phyloP scores from a whole-genome alignment of 495 filamentous ascomycete species.

The Podospora anserina region DNA sequence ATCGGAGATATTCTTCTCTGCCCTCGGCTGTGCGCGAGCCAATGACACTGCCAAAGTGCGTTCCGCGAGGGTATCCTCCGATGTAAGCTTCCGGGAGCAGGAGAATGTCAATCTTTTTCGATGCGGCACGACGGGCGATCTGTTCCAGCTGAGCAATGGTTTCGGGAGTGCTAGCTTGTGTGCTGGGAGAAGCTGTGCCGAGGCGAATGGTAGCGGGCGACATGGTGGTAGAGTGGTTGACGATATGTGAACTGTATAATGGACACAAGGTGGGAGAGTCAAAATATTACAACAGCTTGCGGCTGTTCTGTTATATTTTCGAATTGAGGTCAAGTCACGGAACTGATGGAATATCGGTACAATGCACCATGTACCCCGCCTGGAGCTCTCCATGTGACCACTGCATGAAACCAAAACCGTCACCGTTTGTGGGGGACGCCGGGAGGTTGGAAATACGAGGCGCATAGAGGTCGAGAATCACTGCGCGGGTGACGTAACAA shows the following conservation, averaged over 20 bases:
- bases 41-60: constrained; percentile 69
- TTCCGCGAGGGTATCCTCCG: constrained; percentile 88
- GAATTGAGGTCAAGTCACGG: neutral
- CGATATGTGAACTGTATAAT: neutral
- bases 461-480: neutral
- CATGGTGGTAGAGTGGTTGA: constrained; percentile 7
- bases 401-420: neutral
- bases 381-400: neutral
- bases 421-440: neutral
- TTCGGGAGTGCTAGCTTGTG: constrained; percentile 57
- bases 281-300: neutral
- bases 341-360: neutral
- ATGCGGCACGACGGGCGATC: constrained; percentile 52
- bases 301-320: neutral
- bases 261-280: neutral
- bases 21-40: constrained; percentile 66
- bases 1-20: constrained; percentile 77
- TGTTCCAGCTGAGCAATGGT: constrained; percentile 64
- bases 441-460: neutral
- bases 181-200: constrained; percentile 74
- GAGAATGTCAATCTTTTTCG: constrained; percentile 64
- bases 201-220: constrained; percentile 54
- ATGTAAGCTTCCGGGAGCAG: constrained; percentile 93
- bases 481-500: constrained; percentile 3
- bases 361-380: neutral